Evolutionary conservation across 176 grass and related monocot genomes (phyloP).

Genomic region (Saccharum officinarum): DNA sequence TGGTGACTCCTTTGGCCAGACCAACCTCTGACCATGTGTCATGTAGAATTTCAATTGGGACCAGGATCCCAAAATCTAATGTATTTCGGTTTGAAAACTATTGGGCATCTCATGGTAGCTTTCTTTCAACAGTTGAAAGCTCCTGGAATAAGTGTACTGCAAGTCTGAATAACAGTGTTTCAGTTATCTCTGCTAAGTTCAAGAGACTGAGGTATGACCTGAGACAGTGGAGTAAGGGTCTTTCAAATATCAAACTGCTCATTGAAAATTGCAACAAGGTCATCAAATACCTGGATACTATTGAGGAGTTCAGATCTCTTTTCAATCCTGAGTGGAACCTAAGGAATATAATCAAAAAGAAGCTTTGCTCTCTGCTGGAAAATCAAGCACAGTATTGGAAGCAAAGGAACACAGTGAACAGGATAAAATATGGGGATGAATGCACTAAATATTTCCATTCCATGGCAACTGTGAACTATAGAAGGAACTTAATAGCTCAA

Average conservation of each 20-base stretch:
- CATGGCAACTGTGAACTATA: too few relatives aligned
- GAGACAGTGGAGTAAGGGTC: background rate
- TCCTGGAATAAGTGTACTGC: background rate
- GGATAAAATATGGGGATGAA: too few relatives aligned
- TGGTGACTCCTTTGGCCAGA: background rate
- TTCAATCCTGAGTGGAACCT: background rate
- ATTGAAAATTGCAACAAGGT: background rate
- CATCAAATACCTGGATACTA: background rate
- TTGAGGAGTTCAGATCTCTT: background rate
- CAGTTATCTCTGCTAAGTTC: background rate
- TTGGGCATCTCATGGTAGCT: rapidly evolving
- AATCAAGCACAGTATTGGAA: too few relatives aligned
- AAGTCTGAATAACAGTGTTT: too few relatives aligned
- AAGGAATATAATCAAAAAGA: background rate
- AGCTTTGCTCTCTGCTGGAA: too few relatives aligned
- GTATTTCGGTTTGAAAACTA: background rate
- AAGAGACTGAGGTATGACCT: background rate
- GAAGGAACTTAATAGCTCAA: too few relatives aligned
- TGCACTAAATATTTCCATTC: too few relatives aligned
- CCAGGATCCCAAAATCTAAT: background rate
- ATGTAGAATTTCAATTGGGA: rapidly evolving
- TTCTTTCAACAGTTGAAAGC: rapidly evolving
- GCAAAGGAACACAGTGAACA: too few relatives aligned
- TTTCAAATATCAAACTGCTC: background rate
- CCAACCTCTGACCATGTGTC: too few relatives aligned